Evolutionary conservation across 2,329 filamentous ascomycete species (phyloP).

Genomic region (Dactylellina parvicollis): DNA sequence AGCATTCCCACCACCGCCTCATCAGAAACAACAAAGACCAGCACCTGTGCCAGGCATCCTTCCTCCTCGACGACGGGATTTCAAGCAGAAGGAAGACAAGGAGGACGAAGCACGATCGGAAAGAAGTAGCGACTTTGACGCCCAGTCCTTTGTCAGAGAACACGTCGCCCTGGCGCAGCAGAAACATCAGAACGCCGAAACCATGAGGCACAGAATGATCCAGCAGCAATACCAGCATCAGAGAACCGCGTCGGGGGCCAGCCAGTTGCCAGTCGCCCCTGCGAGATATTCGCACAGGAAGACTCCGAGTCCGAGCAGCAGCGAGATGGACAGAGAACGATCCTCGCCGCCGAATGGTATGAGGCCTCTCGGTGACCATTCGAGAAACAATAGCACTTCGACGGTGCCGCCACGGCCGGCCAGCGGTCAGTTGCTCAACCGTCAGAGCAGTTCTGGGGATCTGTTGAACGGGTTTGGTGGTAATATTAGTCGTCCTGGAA

Average conservation of each 20-base stretch:
- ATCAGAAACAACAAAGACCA: not conserved
- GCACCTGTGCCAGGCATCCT: not conserved
- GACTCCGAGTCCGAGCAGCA: conserved; percentile 2
- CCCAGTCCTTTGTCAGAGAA: conserved; percentile 29
- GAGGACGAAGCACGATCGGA: not conserved
- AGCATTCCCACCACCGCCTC: not conserved
- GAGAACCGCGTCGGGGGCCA: not conserved
- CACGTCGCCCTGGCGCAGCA: conserved; percentile 40
- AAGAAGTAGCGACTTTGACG: conserved; percentile 26
- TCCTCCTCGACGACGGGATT: not conserved
- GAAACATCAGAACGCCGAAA: conserved; percentile 27
- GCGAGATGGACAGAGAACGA: not conserved
- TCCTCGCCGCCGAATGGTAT: not conserved
- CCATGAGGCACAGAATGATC: conserved; percentile 28
- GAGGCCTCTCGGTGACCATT: not conserved
- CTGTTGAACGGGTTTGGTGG: conserved; percentile 13
- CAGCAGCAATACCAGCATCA: conserved; percentile 34
- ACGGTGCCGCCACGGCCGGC: not conserved
- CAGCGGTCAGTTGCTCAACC: not conserved
- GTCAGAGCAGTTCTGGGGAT: conserved; percentile 5
- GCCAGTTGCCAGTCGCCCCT: not conserved
- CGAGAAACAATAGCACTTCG: conserved; percentile 16
- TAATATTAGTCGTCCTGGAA: conserved; percentile 1
- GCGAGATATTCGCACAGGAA: not conserved
- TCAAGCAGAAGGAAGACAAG: not conserved